Conservation (phyloP, 2,329 filamentous ascomycete genomes). For the Dendryphion nanum region DNA sequence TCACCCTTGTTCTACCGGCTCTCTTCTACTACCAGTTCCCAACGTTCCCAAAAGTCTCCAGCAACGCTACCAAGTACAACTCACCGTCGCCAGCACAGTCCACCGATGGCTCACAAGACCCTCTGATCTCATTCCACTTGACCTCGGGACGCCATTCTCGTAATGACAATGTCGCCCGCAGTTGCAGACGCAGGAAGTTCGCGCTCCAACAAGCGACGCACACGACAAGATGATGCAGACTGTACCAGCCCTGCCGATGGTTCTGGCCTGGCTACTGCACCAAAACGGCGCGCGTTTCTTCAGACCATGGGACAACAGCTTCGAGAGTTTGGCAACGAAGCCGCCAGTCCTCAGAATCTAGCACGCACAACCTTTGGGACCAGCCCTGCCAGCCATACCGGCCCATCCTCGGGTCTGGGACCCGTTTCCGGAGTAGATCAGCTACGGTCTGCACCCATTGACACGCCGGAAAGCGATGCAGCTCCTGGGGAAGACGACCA, state of each 20-base stretch:
- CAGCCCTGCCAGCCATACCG: neutral
- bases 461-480: constrained; percentile 17
- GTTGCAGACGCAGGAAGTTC: constrained; percentile 11
- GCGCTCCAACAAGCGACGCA: constrained; percentile 17
- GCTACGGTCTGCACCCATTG: constrained; percentile 5
- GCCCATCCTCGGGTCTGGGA: too few species aligned
- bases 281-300: constrained; percentile 21
- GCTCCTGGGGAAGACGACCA: constrained; percentile 21
- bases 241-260: too few species aligned
- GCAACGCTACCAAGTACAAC: too few species aligned
- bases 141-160: too few species aligned
- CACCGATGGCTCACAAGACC: too few species aligned
- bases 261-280: constrained; percentile 6
- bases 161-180: too few species aligned
- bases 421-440: too few species aligned
- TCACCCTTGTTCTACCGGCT: too few species aligned
- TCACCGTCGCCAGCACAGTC: too few species aligned
- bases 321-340: constrained; percentile 21
- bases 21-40: too few species aligned
- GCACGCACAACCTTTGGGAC: constrained; percentile 13
- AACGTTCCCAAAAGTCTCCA: too few species aligned
- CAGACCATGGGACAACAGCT: constrained; percentile 27
- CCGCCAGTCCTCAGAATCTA: constrained; percentile 17
- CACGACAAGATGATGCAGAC: constrained; percentile 5
- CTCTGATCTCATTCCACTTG: too few species aligned